Percentiles rank a stretch among this genome's conserved stretches.
Evolutionary conservation across 768 basidiomycete genomes (phyloP).

Genomic region (Mycena latifolia): DNA sequence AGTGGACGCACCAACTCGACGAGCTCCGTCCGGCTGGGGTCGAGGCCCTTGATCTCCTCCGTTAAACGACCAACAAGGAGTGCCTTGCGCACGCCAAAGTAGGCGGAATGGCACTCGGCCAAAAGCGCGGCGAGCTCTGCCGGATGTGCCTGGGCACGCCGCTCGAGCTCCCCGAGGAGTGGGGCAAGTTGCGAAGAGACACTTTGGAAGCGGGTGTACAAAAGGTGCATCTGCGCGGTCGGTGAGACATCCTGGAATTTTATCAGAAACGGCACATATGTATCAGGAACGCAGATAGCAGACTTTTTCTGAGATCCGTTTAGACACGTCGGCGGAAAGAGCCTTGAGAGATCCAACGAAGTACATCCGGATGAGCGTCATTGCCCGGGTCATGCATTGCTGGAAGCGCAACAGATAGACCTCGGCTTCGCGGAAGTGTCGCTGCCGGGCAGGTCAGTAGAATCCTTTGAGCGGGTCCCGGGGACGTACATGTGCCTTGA

Average conservation of each 20-base stretch:
- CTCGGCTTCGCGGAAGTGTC: slow-evolving; percentile 93
- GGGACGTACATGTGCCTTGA: slow-evolving; percentile 85
- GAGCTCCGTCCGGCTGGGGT: slow-evolving; percentile 83
- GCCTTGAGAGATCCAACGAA: slow-evolving; percentile 89
- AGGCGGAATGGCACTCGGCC: slow-evolving; percentile 89
- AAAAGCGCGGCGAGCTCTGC: slow-evolving; percentile 88
- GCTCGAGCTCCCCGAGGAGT: slow-evolving; percentile 87
- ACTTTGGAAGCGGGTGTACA: slow-evolving; percentile 90
- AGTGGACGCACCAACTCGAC: slow-evolving; percentile 79
- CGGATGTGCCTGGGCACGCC: slow-evolving; percentile 79
- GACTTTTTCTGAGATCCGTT: slow-evolving; percentile 82
- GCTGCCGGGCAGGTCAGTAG: slow-evolving; percentile 55
- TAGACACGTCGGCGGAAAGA: slow-evolving; percentile 82
- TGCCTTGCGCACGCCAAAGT: slow-evolving; percentile 78
- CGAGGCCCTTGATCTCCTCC: slow-evolving; percentile 86
- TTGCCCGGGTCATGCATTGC: slow-evolving; percentile 97
- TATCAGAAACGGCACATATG: neutral
- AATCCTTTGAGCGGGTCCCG: no score
- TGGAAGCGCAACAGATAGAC: slow-evolving; percentile 97
- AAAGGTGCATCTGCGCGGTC: slow-evolving; percentile 84
- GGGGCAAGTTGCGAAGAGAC: slow-evolving; percentile 81
- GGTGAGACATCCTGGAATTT: slow-evolving; percentile 74
- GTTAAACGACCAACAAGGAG: slow-evolving; percentile 80
- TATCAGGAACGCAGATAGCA: slow-evolving; percentile 11
- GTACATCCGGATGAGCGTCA: slow-evolving; percentile 98